Evolutionary conservation across 225 moss, liverwort and hornwort genomes (phyloP), one percentile per base, ranked within the genome.

Genomic region (Neckera pumila): DNA sequence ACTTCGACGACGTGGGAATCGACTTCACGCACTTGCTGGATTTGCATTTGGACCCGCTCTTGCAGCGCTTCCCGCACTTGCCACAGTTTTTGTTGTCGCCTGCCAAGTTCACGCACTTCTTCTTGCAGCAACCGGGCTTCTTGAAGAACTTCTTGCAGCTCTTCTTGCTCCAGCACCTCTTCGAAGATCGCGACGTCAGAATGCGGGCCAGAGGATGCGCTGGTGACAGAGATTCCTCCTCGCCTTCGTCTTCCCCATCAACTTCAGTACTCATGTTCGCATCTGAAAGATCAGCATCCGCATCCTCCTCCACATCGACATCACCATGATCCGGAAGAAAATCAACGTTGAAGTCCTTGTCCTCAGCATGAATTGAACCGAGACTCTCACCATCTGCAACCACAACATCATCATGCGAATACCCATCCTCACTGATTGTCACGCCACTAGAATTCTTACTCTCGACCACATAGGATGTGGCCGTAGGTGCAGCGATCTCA

Each of bases 91-190:
- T 80, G 53, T 34, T 40, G 80, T 91, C 75, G 17, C 23, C 18
- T 22, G 61, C 82, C 36, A 92, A 74, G 85, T 92, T 89, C 23
- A 89, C 89, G 53, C 91, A 92, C 84, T 61, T 82, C 54, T 89
- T 57, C 31, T 80, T 63, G 84, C 89, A 91, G 83, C 91, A 91
- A 13, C 89, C 86, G 58, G 91, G 79, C 45, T 84, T 72, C 86
- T 91, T 86, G 80, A 62, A 89, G 67, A 76, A 84, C 16, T 65
- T 79, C 84, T 74, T 66, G 66, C 92, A 89, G 25, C 43, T 88
- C 18, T 60, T 84, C 13, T 26, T 12, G 54, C 79, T 90, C 89
- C 74, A 88, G 84, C 92, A 92, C 4, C 2, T 34, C 81, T 67
- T 75, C 12, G 84, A 92, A 11, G 86, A 89, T 42, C 77, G 74